Evolutionary conservation across 78 protist species (phyloP).

Genomic region (Trichosphaerium sp.): DNA sequence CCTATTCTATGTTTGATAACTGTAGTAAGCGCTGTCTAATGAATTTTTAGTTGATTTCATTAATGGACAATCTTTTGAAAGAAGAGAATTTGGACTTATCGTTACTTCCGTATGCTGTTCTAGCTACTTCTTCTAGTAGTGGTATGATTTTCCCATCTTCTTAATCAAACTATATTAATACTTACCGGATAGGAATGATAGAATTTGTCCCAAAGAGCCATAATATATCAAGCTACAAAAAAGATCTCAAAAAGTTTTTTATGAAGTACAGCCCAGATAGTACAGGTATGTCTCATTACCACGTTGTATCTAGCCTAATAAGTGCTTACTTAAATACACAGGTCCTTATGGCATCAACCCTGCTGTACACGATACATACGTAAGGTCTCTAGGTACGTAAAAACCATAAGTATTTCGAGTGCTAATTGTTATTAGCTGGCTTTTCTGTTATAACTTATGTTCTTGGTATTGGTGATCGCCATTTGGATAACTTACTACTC

Average conservation of each 20-base stretch:
- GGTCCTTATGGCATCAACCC: conserved; percentile 61
- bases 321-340: too few species aligned
- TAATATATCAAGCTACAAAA: too few species aligned
- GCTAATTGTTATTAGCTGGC: too few species aligned
- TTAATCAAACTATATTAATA: too few species aligned
- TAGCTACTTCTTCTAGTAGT: conserved; percentile 68
- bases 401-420: too few species aligned
- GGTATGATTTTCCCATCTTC: conserved; percentile 35
- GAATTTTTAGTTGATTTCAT: conserved; percentile 60
- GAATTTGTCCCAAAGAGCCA: too few species aligned
- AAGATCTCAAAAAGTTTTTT: conserved; percentile 53
- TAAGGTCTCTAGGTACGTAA: conserved; percentile 41
- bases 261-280: conserved; percentile 43
- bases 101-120: conserved; percentile 84
- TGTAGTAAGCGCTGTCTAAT: too few species aligned
- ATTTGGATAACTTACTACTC: conserved; percentile 83
- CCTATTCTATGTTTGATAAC: too few species aligned
- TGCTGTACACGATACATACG: conserved; percentile 62
- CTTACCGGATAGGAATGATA: too few species aligned
- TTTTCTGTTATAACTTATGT: conserved; percentile 91
- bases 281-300: too few species aligned
- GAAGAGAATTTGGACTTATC: conserved; percentile 74
- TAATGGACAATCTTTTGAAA: conserved; percentile 81
- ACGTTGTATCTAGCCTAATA: too few species aligned
- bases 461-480: conserved; percentile 92